Percentiles rank a stretch among this genome's conserved stretches.
Conservation (phyloP, 805 yeast species). For the Kodamaea hsintzibuensis region DNA sequence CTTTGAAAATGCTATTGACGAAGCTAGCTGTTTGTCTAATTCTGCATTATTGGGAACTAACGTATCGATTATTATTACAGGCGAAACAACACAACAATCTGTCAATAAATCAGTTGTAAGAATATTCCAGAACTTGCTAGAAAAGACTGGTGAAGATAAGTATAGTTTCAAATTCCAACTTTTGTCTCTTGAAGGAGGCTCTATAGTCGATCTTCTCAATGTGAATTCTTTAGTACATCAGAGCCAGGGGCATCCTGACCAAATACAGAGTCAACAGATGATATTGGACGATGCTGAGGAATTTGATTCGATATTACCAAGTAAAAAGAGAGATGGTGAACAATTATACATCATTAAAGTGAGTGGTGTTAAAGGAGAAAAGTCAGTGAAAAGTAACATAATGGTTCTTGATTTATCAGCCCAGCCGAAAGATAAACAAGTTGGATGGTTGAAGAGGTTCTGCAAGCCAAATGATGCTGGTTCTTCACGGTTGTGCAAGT, state of each 20-base stretch:
- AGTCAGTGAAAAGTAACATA: conserved; percentile 13
- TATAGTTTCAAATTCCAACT: conserved; percentile 4
- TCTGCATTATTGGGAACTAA: conserved; percentile 18
- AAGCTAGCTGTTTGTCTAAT: conserved; percentile 22
- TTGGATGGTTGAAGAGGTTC: conserved; percentile 2
- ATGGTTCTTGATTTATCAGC: conserved; percentile 16
- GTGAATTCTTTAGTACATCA: neutral
- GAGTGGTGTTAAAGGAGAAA: conserved; percentile 9
- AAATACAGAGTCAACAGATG: conserved; percentile 20
- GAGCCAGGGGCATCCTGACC: conserved; percentile 3
- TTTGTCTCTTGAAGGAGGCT: neutral
- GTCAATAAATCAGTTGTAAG: conserved; percentile 9
- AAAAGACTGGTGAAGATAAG: conserved; percentile 1
- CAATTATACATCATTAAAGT: conserved; percentile 14
- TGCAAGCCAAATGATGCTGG: neutral
- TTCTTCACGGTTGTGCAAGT: conserved; percentile 3
- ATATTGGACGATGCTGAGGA: conserved; percentile 13
- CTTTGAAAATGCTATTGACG: conserved; percentile 18
- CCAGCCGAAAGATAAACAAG: conserved; percentile 7
- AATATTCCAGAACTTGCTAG: conserved; percentile 12
- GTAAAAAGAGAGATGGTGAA: neutral
- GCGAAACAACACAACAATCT: conserved; percentile 10
- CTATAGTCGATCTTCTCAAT: conserved; percentile 3
- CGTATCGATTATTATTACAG: conserved; percentile 21
- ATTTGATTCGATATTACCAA: conserved; percentile 1